Conservation (phyloP, 2,329 filamentous ascomycete genomes). For the Aspergillus sp. region DNA sequence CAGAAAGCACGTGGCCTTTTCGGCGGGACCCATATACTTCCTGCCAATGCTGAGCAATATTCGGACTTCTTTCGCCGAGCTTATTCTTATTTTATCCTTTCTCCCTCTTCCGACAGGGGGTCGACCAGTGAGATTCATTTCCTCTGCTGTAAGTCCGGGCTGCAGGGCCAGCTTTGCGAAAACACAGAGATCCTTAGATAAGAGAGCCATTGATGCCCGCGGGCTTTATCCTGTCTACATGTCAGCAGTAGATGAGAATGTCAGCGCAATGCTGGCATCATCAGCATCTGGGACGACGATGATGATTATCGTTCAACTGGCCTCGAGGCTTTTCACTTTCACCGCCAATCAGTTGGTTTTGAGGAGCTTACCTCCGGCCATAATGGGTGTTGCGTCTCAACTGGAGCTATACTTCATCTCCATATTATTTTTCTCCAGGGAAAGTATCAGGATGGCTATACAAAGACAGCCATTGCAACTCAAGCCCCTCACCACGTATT, state of each 20-base stretch:
- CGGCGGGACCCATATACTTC: too few species aligned
- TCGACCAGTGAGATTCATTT: too few species aligned
- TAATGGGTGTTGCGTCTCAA: slow-evolving; percentile 84
- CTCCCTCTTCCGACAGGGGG: too few species aligned
- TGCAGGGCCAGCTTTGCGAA: background rate
- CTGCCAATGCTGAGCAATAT: too few species aligned
- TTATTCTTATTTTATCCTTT: too few species aligned
- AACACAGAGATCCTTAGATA: background rate
- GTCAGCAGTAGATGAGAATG: slow-evolving; percentile 21
- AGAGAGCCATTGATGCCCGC: background rate
- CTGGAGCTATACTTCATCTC: slow-evolving; percentile 91
- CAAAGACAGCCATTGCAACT: slow-evolving; percentile 68
- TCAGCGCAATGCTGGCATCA: slow-evolving; percentile 28
- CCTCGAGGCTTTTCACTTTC: slow-evolving; percentile 87
- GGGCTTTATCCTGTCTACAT: slow-evolving; percentile 11
- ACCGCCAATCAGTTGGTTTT: slow-evolving; percentile 87
- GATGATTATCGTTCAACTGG: slow-evolving; percentile 83
- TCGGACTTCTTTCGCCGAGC: too few species aligned
- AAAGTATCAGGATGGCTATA: slow-evolving; percentile 86
- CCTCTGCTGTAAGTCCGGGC: background rate
- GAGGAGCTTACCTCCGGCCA: slow-evolving; percentile 79
- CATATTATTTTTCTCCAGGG: slow-evolving; percentile 90
- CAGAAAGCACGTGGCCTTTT: too few species aligned
- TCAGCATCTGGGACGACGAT: slow-evolving; percentile 73
- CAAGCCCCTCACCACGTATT: slow-evolving; percentile 12